Percentiles rank a stretch among this genome's conserved stretches.
Conservation (phyloP, 2,329 filamentous ascomycete genomes). For the Ascochyta lentis region DNA sequence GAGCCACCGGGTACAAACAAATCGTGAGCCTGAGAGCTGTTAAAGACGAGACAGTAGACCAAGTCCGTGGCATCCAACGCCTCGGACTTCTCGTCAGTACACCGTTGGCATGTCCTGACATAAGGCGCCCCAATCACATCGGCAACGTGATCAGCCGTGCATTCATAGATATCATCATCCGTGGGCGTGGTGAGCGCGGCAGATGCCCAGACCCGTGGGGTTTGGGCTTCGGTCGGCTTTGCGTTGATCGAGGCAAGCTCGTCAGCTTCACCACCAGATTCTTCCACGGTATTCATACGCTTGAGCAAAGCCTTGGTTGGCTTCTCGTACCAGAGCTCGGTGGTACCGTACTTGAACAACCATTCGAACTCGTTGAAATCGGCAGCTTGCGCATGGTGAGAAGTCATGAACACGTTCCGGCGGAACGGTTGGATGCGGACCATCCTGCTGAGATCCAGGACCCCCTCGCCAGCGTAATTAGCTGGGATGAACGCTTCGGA, state of each 20-base stretch:
- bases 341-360: slow-evolving; percentile 34
- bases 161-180: slow-evolving; percentile 40
- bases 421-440: slow-evolving; percentile 32
- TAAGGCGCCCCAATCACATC: slow-evolving; percentile 14
- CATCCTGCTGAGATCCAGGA: slow-evolving; percentile 20
- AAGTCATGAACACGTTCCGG: slow-evolving; percentile 34
- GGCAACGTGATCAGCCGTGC: slow-evolving; percentile 22
- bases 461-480: slow-evolving; percentile 29
- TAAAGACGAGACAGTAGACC: slow-evolving; percentile 38
- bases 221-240: slow-evolving; percentile 18
- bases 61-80: slow-evolving; percentile 27
- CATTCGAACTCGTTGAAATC: slow-evolving; percentile 42
- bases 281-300: slow-evolving; percentile 15
- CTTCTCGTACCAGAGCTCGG: slow-evolving; percentile 43
- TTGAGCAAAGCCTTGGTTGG: slow-evolving; percentile 23
- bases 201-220: slow-evolving; percentile 36
- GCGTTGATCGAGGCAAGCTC: slow-evolving; percentile 22
- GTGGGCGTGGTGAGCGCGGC: slow-evolving; percentile 37
- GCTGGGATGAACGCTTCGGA: slow-evolving; percentile 29
- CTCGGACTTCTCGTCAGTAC: slow-evolving; percentile 37
- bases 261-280: slow-evolving; percentile 14
- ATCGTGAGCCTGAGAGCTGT: slow-evolving; percentile 30
- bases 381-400: slow-evolving; percentile 27
- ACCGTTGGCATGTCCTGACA: slow-evolving; percentile 28
- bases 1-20: slow-evolving; percentile 16